Base-by-base conservation (phyloP, 208 protist genomes). In the Trichomonas vaginalis region DNA sequence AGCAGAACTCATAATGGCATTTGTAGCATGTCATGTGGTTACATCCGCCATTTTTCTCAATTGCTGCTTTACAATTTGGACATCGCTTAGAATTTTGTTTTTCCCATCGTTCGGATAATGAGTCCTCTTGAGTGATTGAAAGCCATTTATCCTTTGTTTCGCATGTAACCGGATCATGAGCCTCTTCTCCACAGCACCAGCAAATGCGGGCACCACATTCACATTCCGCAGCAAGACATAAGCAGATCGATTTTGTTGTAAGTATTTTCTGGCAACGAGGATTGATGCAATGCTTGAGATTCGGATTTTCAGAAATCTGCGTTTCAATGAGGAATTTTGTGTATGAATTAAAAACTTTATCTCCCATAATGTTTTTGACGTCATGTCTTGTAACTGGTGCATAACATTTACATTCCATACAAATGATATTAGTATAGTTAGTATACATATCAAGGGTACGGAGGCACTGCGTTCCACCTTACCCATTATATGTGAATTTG, bases 11-110 rank as follows among this genome's bases (percentile, higher is more conserved):
- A 95, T 48, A 70, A 9, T 27, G 15, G 35, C 92, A 95, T 6
- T 32, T 35, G 8, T 27, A 39, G 35, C 92, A 95, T 79, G 92
- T 95, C 92, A 95, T 95, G 35, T 95, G 92, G 35, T 95, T 95
- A 27, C 92, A 95, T 10, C 92, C 92, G 32, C 51, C 92, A 47
- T 79, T 95, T 39, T 95, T 95, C 82, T 95, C 92, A n/a, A 95
- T 95, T 32, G 49, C 27, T n/a, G 37, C 21, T 21, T 79, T 23
- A 80, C 92, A 95, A 8, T 95, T 95, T 8, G 92, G 92, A 95
- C 92, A 95, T 46, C 0, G 47, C 42, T 95, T 61, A 37, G 51
- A 47, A 27, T 95, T 95, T 95, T 61, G 21, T 10, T 80, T 45
- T 32, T 82, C 61, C 92, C 49, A 61, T 10, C 47, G 9, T 17